A percentile compares a stretch with the other conserved stretches of the same genome.
phyloP scores from a whole-genome alignment of 148 eudicot genomes.

The Gaultheria prostrata region DNA sequence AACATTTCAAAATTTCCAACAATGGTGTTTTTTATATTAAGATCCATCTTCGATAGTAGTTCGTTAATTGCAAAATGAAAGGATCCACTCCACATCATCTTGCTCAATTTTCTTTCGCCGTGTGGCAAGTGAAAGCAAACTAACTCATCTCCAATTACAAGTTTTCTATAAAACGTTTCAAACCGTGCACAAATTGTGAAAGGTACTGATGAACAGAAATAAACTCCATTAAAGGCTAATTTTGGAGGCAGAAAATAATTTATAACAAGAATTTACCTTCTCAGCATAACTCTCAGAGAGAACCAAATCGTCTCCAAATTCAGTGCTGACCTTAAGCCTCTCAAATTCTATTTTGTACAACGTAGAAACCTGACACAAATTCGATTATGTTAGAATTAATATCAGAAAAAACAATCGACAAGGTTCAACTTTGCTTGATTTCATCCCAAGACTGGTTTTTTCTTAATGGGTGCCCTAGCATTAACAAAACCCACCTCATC shows the following conservation, averaged over 20 bases:
- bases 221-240: not conserved
- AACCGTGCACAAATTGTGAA: not conserved
- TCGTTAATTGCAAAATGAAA: not conserved
- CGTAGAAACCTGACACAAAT: slow-evolving; percentile 30
- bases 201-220: not conserved
- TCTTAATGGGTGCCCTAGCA: too few species aligned
- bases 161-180: not conserved
- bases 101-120: not conserved
- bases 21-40: not conserved
- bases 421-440: not conserved
- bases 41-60: not conserved
- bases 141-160: not conserved
- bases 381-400: not conserved
- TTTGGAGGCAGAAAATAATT: not conserved
- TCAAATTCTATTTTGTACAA: slow-evolving; percentile 25
- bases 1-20: not conserved
- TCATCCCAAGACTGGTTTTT: not conserved
- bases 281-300: slow-evolving; percentile 19
- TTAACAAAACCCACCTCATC: not conserved
- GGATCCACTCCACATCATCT: not conserved
- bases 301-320: slow-evolving; percentile 4
- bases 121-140: not conserved
- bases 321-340: slow-evolving; percentile 24
- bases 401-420: not conserved
- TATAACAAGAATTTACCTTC: slow-evolving; percentile 21